Base-by-base conservation (phyloP, 148 eudicot genomes). In the Silene latifolia region DNA sequence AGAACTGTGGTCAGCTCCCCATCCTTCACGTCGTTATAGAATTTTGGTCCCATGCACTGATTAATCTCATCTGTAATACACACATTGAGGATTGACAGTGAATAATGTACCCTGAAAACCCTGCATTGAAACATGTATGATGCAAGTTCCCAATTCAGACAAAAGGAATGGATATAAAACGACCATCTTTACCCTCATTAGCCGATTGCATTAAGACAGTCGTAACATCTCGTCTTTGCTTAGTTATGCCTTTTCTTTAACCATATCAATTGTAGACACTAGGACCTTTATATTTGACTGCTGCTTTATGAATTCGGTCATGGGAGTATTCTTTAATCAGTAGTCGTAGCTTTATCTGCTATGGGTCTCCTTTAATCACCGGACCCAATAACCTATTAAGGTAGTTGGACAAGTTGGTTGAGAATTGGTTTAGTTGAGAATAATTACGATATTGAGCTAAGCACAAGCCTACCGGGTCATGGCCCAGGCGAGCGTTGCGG, bases 81-180 rank as follows among this genome's bases (percentile, higher is more conserved):
- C 74, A 71, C 29, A 27, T 27, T 27, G 29, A 27, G 29, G 29
- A 27, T 58, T 72, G 79, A 75, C 80, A 76, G 79, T 69, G 57
- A 75, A 65, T 54, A 70, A n/a, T 80, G 74, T 76, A 12, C 59
- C 83, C 74, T 58, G 35, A 3, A 47, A 27, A 35, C 32, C 68
- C 67, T 58, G 72, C 82, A 56, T n/a, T 58, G 73, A 60, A 76
- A 72, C 76, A 29, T 47, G 32, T 32, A 75, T 59, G 70, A 59
- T 57, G 72, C 67, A 75, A 15, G 29, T 42, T 60, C 27, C 72
- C 71, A 57, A 19, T 65, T 67, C 72, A 59, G 73, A 72, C 79
- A 48, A 66, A 72, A 46, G 68, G 27, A 70, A 39, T 24, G 14
- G 61, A 46, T 29, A 65, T 65, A 59, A 72, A 57, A 80, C 70